A percentile compares a stretch with the other conserved stretches of the same genome.
phyloP scores from a whole-genome alignment of 768 basidiomycete genomes.

The Rhodotorula taiwanensis region DNA sequence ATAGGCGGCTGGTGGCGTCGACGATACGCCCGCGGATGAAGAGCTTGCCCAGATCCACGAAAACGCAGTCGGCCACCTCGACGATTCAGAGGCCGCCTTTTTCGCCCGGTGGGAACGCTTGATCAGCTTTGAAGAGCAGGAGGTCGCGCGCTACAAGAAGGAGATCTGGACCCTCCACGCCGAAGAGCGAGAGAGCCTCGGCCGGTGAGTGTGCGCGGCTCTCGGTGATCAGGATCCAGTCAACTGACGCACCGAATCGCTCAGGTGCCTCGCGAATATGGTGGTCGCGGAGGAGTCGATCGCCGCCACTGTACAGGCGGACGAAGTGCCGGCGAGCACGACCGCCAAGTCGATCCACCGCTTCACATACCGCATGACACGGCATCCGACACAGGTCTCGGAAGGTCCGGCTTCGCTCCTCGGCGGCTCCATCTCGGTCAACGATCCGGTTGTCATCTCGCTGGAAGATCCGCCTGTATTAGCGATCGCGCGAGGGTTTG shows the following conservation, averaged over 20 bases:
- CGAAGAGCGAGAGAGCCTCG: constrained; percentile 65
- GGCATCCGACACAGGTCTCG: constrained; percentile 24
- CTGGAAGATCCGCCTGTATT: constrained; percentile 72
- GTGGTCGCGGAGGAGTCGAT: constrained; percentile 47
- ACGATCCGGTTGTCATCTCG: constrained; percentile 80
- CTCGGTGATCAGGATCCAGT: too few species aligned
- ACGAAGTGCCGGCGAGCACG: not conserved
- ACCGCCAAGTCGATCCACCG: constrained; percentile 59
- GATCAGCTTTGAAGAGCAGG: constrained; percentile 78
- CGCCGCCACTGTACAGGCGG: not conserved
- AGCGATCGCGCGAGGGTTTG: constrained; percentile 74
- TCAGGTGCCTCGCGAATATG: constrained; percentile 72
- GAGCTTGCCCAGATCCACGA: constrained; percentile 54
- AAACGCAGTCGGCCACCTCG: constrained; percentile 74
- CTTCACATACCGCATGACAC: constrained; percentile 65
- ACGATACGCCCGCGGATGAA: constrained; percentile 52
- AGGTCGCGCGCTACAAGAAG: constrained; percentile 71
- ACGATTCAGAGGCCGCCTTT: constrained; percentile 60
- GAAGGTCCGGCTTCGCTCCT: constrained; percentile 50
- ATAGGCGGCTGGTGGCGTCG: constrained; percentile 64
- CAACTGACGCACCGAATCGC: too few species aligned
- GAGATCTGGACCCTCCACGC: constrained; percentile 92
- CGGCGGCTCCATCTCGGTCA: constrained; percentile 67
- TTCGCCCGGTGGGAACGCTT: constrained; percentile 87
- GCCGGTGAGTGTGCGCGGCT: constrained; percentile 54